Conservation (phyloP, 352 stramenopile species). For the Pythium periplocum region DNA sequence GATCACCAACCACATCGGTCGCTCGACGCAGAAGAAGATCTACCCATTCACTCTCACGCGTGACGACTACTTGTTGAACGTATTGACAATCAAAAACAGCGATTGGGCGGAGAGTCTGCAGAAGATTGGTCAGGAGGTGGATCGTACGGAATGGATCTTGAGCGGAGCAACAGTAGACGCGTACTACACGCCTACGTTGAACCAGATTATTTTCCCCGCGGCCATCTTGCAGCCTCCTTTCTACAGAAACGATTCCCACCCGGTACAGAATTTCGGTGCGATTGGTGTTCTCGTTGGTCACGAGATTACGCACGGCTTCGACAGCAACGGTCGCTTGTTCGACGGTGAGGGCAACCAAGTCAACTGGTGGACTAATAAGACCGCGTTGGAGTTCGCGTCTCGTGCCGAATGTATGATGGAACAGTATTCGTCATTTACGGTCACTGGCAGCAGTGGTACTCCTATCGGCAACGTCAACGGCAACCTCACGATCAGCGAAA, state of each 20-base stretch:
- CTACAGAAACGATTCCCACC: slow-evolving; percentile 69
- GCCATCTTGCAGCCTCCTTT: slow-evolving; percentile 92
- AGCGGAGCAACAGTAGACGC: slow-evolving; percentile 89
- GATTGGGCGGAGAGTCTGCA: slow-evolving; percentile 18
- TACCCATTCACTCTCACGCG: slow-evolving; percentile 22
- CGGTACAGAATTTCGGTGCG: slow-evolving; percentile 86
- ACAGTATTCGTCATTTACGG: slow-evolving; percentile 44
- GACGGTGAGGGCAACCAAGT: slow-evolving; percentile 84
- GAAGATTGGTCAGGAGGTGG: slow-evolving; percentile 35
- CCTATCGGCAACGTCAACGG: slow-evolving; percentile 48
- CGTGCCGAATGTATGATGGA: slow-evolving; percentile 49
- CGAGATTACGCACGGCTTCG: slow-evolving; percentile 94
- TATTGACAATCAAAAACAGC: slow-evolving; percentile 27
- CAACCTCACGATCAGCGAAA: slow-evolving; percentile 59
- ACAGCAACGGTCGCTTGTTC: slow-evolving; percentile 87
- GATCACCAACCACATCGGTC: slow-evolving; percentile 27
- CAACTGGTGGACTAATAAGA: slow-evolving; percentile 87
- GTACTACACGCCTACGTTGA: slow-evolving; percentile 53
- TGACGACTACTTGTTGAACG: slow-evolving; percentile 46
- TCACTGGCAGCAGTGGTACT: slow-evolving; percentile 22
- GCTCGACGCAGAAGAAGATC: slow-evolving; percentile 29
- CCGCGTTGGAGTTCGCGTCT: slow-evolving; percentile 56
- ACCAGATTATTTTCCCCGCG: slow-evolving; percentile 93
- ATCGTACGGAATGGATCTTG: slow-evolving; percentile 81
- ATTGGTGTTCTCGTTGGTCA: slow-evolving; percentile 92